Evolutionary conservation across 352 stramenopile genomes (phyloP), one percentile per base, ranked within the genome.

Genomic region (Phytophthora palmivora): DNA sequence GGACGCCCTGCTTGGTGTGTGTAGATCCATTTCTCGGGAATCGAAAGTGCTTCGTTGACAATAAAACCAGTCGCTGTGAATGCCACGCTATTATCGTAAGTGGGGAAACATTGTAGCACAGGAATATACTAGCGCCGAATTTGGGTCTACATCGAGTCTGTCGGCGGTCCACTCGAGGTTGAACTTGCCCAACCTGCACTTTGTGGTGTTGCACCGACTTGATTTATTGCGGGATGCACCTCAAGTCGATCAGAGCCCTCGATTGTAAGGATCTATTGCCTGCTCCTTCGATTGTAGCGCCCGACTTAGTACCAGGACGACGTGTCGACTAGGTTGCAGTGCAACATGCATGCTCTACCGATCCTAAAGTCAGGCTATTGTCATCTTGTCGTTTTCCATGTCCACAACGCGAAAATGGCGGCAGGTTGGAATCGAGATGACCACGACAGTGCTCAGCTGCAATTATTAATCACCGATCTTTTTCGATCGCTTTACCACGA

Each of bases 151-250:
- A 7, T 10, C 30, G 30, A 34, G 30, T 34, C 21, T 37, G n/a
- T 39, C 22, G 32, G 34, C 24, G 5, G 39, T 38, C 32, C 19
- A 34, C 11, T 34, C 30, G 7, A 34, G 32, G 41, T 66, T 66
- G 58, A 66, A 60, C 21, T 58, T 34, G 6, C 7, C 30, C 30
- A 52, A 22, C 44, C 11, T 21, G 12, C 32, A 30, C 18, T 59
- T 61, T 49, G 22, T 66, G 34, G 49, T 61, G 58, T 66, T 66
- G 58, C 49, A 61, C 58, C 9, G 4, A 66, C 58, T 66, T 66
- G 58, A 66, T 66, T 66, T 37, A 66, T 66, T 7, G 36, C n/a
- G 39, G 32, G 42, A 54, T 32, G 53, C 53, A 14, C 11, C 53
- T 54, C 41, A 60, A 22, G 6, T 32, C n/a, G 16, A 46, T 41